Evolutionary conservation across 495 filamentous ascomycete genomes (phyloP), one percentile per base, ranked within the genome.

Genomic region (Penicillium silybi): DNA sequence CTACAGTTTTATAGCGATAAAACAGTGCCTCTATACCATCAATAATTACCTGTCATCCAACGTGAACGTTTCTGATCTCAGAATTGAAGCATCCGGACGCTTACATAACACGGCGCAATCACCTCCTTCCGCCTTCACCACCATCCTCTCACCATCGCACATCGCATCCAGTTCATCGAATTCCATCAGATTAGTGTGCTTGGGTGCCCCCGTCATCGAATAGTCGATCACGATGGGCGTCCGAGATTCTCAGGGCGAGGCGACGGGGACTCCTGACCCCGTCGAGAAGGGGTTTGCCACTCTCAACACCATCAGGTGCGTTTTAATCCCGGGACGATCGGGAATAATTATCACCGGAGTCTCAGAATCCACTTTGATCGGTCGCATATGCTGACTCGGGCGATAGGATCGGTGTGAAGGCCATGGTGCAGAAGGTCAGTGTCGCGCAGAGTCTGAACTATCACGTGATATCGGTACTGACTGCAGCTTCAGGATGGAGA

Each of bases 261-360:
- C 68, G 50, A 68, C 69, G 37, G 72, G 72, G 59, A 83, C 80
- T 32, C 81, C 82, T 27, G 82, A 82, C 55, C 79, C 80, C 46
- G 81, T 87, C 5, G 80, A 90, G 68, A 92, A 83, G 62, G 85
- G 89, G 46, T 83, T 85, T 57, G 89, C 90, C 53, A 93, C 88
- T 35, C 74, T 88, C 48, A 85, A 85, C 48, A 90, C 87, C 26
- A 76, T 95, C 63, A 79, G 81, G 87, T 89, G 77, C 46, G 78
- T 70, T 50, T 29, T 6, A 19, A 26, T 23, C 20, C 4, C 22
- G 39, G 41, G 45, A 27, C 32, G 8, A 41, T 32, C 15, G 18
- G 25, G 2, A 16, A 6, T 23, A 25, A 44, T 37, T 52, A 8
- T 18, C 22, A 9, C 16, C 20, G 26, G 22, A 16, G 10, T 56